Percentiles rank a stretch among this genome's conserved stretches.
These are phyloP conservation scores for Thyridium curvatum DNA, from an alignment of 2,329 filamentous ascomycete species.

Conservation along the genomic window DNA sequence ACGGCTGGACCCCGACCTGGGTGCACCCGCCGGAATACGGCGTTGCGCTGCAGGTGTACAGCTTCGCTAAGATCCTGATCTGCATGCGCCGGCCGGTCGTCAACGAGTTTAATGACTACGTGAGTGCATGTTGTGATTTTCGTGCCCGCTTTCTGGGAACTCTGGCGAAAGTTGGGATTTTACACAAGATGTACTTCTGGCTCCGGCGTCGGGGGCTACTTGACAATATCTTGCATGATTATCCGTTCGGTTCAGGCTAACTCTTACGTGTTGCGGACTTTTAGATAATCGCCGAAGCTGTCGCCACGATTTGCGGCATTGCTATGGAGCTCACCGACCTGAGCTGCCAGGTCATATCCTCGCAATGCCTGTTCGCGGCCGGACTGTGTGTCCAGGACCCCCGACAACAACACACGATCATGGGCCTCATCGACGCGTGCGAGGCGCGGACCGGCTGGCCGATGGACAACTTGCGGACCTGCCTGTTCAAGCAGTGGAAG, in stretches of 20 bases:
- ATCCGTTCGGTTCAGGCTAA: no score
- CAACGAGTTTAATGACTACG: constrained; percentile 41
- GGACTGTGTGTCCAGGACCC: constrained; percentile 32
- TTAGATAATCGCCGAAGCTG: constrained; percentile 31
- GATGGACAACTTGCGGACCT: constrained; percentile 10
- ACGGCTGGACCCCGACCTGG: constrained; percentile 23
- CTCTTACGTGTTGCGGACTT: no score
- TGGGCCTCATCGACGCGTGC: constrained; percentile 28
- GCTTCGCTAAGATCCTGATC: constrained; percentile 45
- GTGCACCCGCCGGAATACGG: constrained; percentile 40
- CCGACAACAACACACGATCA: constrained; percentile 25
- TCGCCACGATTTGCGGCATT: constrained; percentile 42
- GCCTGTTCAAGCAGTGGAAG: no score
- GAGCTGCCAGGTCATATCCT: constrained; percentile 33
- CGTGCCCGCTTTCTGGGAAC: no score
- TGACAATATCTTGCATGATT: no score
- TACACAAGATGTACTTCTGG: no score
- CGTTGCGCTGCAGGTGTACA: constrained; percentile 44
- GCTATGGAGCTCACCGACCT: constrained; percentile 34
- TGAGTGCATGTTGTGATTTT: no score
- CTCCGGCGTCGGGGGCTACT: no score
- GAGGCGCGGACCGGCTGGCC: constrained; percentile 33
- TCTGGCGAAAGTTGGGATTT: no score
- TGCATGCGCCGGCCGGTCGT: constrained; percentile 44
- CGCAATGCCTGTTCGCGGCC: constrained; percentile 35